Evolutionary conservation across 164 flowering plant genomes (phyloP).

Genomic region (Sextonia rubra): DNA sequence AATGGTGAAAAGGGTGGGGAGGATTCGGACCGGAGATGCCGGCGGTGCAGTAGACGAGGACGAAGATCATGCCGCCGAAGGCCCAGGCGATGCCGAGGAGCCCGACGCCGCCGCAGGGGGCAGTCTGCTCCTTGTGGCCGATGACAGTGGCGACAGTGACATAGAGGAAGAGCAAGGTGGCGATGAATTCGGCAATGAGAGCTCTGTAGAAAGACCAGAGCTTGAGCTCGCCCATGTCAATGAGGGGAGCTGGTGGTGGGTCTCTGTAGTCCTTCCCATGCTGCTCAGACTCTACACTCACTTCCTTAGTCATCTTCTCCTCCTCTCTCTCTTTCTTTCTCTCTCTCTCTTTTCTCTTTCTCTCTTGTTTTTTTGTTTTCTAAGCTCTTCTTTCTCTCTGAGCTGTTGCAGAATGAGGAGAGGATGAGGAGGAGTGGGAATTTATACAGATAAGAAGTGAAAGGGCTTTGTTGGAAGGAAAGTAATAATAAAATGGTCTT

Average conservation of each 20-base stretch:
- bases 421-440: not conserved
- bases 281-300: constrained; percentile 19
- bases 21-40: constrained; percentile 32
- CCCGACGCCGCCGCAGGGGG: constrained; percentile 31
- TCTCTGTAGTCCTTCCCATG: constrained; percentile 38
- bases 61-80: constrained; percentile 44
- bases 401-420: not conserved
- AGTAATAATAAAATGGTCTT: not conserved
- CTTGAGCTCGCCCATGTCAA: constrained; percentile 33
- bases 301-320: constrained; percentile 35
- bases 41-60: constrained; percentile 45
- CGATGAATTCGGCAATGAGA: constrained; percentile 36
- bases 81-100: constrained; percentile 44
- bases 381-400: not conserved
- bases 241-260: constrained; percentile 44
- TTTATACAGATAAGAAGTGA: constrained; percentile 19
- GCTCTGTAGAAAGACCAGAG: constrained; percentile 47
- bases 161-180: constrained; percentile 42
- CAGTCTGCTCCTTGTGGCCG: constrained; percentile 24
- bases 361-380: not conserved
- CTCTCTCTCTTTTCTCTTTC: constrained; percentile 2
- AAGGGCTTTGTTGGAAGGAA: not conserved
- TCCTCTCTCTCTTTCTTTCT: not conserved
- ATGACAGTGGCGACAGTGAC: constrained; percentile 36
- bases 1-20: not conserved